These are phyloP conservation scores for Amphirosellinia nigrospora DNA, from an alignment of 495 filamentous ascomycete species.

Conservation along the genomic window DNA sequence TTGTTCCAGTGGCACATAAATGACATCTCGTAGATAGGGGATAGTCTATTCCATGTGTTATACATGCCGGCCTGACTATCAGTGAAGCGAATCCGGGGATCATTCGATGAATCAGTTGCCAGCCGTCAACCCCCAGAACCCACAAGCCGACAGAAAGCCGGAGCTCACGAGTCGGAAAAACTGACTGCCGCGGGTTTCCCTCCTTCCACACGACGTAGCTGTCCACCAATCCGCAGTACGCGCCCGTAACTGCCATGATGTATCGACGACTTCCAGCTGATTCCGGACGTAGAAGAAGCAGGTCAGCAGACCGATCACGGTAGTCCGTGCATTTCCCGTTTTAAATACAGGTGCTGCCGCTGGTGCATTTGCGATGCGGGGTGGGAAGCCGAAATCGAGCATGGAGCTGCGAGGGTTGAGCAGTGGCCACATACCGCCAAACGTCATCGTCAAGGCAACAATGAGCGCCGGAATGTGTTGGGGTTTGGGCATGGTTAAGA, in stretches of 20 bases:
- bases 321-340: slow-evolving; percentile 38
- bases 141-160: slow-evolving; percentile 36
- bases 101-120: slow-evolving; percentile 7
- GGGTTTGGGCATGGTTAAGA: slow-evolving; percentile 30
- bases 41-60: no score
- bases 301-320: slow-evolving; percentile 36
- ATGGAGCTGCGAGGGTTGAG: slow-evolving; percentile 39
- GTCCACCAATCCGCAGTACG: slow-evolving; percentile 42
- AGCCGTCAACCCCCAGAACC: slow-evolving; percentile 38
- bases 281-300: slow-evolving; percentile 41
- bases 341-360: slow-evolving; percentile 39
- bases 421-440: slow-evolving; percentile 42
- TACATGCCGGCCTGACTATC: neutral
- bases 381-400: slow-evolving; percentile 43
- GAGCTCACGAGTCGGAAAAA: slow-evolving; percentile 38
- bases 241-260: slow-evolving; percentile 40
- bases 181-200: slow-evolving; percentile 32
- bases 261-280: slow-evolving; percentile 41
- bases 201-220: slow-evolving; percentile 41
- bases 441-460: slow-evolving; percentile 36
- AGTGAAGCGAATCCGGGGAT: neutral
- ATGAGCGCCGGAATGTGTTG: slow-evolving; percentile 42
- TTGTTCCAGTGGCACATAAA: neutral
- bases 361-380: slow-evolving; percentile 35
- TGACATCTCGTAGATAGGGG: no score